phyloP scores from a whole-genome alignment of 2,329 filamentous ascomycete species.

The Fusarium sp. region DNA sequence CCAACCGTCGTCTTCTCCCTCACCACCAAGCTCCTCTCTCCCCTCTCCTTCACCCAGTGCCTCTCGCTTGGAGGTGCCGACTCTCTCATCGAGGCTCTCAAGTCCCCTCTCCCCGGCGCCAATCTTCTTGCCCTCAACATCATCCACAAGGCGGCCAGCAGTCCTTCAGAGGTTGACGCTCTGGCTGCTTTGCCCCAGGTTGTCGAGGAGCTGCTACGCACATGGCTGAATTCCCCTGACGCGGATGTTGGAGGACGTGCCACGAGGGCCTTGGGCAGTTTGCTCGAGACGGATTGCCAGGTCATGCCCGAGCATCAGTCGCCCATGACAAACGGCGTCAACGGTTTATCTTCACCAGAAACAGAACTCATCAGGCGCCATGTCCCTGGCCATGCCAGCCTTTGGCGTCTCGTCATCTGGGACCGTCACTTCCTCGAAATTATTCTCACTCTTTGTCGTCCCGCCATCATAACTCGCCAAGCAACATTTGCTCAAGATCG shows the following conservation, averaged over 20 bases:
- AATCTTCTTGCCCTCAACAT: constrained; percentile 68
- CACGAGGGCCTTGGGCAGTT: constrained; percentile 60
- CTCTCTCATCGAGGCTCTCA: constrained; percentile 63
- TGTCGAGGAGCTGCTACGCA: constrained; percentile 59
- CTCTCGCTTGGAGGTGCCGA: constrained; percentile 64
- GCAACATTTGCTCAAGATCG: constrained; percentile 64
- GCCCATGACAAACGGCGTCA: constrained; percentile 24
- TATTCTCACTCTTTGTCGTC: constrained; percentile 53
- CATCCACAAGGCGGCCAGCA: constrained; percentile 64
- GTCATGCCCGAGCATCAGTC: constrained; percentile 45
- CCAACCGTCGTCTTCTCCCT: constrained; percentile 63
- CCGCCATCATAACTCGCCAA: constrained; percentile 51
- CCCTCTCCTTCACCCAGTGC: constrained; percentile 62
- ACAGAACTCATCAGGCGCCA: constrained; percentile 53
- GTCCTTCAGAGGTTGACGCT: constrained; percentile 61
- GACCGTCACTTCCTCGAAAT: constrained; percentile 57
- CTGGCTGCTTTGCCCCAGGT: constrained; percentile 62
- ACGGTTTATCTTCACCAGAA: constrained; percentile 45
- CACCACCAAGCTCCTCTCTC: constrained; percentile 65
- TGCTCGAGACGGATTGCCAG: constrained; percentile 67
- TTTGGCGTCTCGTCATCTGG: constrained; percentile 66
- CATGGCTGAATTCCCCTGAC: constrained; percentile 65
- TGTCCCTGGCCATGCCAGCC: constrained; percentile 59
- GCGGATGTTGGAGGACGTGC: constrained; percentile 67
- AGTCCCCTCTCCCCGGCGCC: constrained; percentile 64